A percentile compares a stretch with the other conserved stretches of the same genome.
Conservation (phyloP, 2,329 filamentous ascomycete genomes). For the Pseudonectria buxi region DNA sequence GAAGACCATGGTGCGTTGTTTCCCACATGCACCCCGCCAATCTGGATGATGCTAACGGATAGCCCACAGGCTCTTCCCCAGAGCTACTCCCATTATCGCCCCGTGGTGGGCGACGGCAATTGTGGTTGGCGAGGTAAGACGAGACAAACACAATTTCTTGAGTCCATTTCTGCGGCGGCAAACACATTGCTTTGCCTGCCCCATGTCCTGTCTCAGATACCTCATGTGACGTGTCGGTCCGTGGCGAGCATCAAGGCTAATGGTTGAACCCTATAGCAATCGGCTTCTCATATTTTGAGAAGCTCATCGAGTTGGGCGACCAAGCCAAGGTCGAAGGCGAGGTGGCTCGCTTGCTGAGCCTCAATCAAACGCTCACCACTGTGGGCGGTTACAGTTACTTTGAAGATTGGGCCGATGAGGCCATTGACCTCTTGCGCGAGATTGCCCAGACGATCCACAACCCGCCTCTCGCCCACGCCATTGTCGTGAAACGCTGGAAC, state of each 20-base stretch:
- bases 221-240: slow-evolving; percentile 2
- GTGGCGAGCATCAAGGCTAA: slow-evolving; percentile 1
- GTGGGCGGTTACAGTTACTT: slow-evolving; percentile 65
- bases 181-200: slow-evolving; percentile 9
- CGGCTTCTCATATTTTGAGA: slow-evolving; percentile 89
- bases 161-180: slow-evolving; percentile 5
- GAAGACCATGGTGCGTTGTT: slow-evolving; percentile 70
- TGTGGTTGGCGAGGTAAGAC: slow-evolving; percentile 93
- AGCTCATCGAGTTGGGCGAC: slow-evolving; percentile 63
- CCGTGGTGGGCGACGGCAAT: slow-evolving; percentile 86
- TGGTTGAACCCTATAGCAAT: slow-evolving; percentile 54
- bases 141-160: slow-evolving; percentile 31
- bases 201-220: slow-evolving; percentile 12
- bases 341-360: slow-evolving; percentile 60
- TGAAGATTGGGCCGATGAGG: slow-evolving; percentile 79
- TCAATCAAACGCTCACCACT: slow-evolving; percentile 63
- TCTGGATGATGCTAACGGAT: slow-evolving; percentile 11
- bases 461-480: slow-evolving; percentile 46
- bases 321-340: slow-evolving; percentile 61
- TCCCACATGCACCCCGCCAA: neutral
- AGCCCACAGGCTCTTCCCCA: slow-evolving; percentile 62
- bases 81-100: slow-evolving; percentile 81
- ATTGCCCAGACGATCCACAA: slow-evolving; percentile 54
- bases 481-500: slow-evolving; percentile 67
- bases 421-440: slow-evolving; percentile 58